These are phyloP conservation scores for Closterium sp. DNA, from an alignment of 139 green algal genomes.

Conservation along the genomic window DNA sequence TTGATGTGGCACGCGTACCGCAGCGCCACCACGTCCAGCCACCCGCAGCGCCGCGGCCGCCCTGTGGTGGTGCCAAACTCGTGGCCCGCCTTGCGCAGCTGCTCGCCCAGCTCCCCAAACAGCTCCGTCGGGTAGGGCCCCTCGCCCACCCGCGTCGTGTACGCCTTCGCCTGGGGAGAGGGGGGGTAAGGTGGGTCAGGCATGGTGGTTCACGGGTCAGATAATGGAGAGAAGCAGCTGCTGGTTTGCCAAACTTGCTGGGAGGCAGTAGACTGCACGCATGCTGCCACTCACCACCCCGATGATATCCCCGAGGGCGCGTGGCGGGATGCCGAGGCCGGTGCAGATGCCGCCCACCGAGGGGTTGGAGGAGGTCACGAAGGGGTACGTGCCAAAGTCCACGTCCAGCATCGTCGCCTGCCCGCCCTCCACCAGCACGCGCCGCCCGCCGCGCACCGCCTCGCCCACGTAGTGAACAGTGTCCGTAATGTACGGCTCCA, in stretches of 20 bases:
- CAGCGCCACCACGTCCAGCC: constrained; percentile 95
- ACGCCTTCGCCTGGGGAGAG: constrained; percentile 82
- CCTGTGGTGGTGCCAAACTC: constrained; percentile 99
- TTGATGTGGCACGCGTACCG: constrained; percentile 90
- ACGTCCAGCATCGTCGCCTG: constrained; percentile 99
- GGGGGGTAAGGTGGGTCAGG: background rate
- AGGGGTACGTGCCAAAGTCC: constrained; percentile 99
- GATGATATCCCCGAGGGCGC: constrained; percentile 81
- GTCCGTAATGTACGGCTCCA: constrained; percentile 82
- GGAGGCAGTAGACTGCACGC: no score
- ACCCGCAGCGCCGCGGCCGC: constrained; percentile 88
- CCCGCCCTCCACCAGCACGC: constrained; percentile 95
- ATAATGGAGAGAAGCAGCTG: no score
- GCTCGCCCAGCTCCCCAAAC: constrained; percentile 79
- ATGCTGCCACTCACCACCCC: no score
- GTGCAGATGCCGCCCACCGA: constrained; percentile 89
- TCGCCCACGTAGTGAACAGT: constrained; percentile 71
- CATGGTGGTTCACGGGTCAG: background rate
- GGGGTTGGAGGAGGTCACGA: constrained; percentile 96
- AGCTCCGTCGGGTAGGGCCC: constrained; percentile 98
- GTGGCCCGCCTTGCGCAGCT: constrained; percentile 73
- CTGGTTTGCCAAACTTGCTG: no score
- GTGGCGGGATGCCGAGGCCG: constrained; percentile 90
- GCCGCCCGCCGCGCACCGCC: constrained; percentile 61
- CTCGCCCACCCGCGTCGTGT: constrained; percentile 94